Evolutionary conservation across 306 rosid species (phyloP), one percentile per base, ranked within the genome.

Genomic region (Astragalus membranaceus): DNA sequence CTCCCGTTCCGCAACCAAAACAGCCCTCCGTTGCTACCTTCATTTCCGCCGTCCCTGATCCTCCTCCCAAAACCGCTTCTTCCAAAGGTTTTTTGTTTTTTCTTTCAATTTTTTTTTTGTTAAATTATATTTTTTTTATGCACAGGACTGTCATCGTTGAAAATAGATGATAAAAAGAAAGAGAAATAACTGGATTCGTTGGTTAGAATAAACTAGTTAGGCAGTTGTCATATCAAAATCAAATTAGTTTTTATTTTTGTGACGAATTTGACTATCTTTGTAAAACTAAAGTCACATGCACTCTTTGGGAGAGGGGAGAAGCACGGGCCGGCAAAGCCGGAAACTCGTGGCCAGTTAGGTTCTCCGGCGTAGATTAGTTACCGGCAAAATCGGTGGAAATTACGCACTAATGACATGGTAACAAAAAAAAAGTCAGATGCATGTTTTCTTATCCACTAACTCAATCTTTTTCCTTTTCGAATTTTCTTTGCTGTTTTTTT

Each of bases 51-150:
- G 78, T 86, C 65, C 44, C 85, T 5, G 89, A 83, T 69, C 64
- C 84, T 32, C 83, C 82, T 63, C 76, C 92, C 0, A 44, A 77
- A 36, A 77, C 92, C 3, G 2, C 85, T 75, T 75, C 96, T 30
- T 14, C 89, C 76, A 89, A 87, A 87, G 96, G 96, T 88, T 44
- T 23, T 14, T 13, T 0, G 9, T 50, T 1, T 11, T 17, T 29
- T 62, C 11, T 10, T 6, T 1, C 3, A n/a, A n/a, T 32, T 0
- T 13, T 42, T n/a, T 26, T 1, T 52, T 50, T 10, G 1, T 16
- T 35, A 35, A 3, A 0, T 5, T 13, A 8, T 10, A 32, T 1
- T 41, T 11, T 41, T 11, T 51, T 16, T 8, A 66, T 54, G 6
- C 59, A 0, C 7, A n/a, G 43, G 59, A 17, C 48, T 8, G 5